Percentiles rank a stretch among this genome's conserved stretches.
These are phyloP conservation scores for Cnidoscolus chayamansa DNA, from an alignment of 441 rosid genomes.

Conservation along the genomic window DNA sequence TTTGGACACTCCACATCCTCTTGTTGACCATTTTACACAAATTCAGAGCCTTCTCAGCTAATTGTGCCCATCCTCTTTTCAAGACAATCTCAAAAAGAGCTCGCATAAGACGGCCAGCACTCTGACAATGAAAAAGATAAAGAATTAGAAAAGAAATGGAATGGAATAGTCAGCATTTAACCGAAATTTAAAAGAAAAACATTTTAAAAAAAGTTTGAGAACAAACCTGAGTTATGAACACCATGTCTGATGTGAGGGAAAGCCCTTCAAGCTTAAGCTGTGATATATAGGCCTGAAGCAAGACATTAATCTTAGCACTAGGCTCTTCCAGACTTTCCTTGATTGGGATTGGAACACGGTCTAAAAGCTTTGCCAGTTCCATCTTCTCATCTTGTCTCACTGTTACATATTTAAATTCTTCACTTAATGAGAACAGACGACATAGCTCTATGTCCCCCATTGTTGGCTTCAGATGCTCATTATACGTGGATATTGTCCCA, in stretches of 20 bases:
- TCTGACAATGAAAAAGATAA: slow-evolving; percentile 34
- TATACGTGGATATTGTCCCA: slow-evolving; percentile 88
- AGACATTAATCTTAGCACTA: slow-evolving; percentile 89
- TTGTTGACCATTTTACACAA: slow-evolving; percentile 85
- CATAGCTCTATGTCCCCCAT: slow-evolving; percentile 96
- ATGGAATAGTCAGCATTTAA: slow-evolving; percentile 10
- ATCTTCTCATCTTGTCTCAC: slow-evolving; percentile 98
- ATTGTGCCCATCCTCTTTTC: slow-evolving; percentile 92
- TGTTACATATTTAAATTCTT: slow-evolving; percentile 88
- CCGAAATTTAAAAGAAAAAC: slow-evolving; percentile 9
- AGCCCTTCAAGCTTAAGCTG: slow-evolving; percentile 96
- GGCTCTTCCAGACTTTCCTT: slow-evolving; percentile 97
- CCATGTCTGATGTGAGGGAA: slow-evolving; percentile 93
- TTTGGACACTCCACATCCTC: slow-evolving; percentile 98
- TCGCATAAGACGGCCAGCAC: slow-evolving; percentile 92
- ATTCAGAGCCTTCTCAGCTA: slow-evolving; percentile 87
- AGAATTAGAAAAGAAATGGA: slow-evolving; percentile 11
- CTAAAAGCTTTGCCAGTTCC: slow-evolving; percentile 92
- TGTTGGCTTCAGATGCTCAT: slow-evolving; percentile 90
- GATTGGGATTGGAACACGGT: slow-evolving; percentile 88
- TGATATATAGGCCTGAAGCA: slow-evolving; percentile 91
- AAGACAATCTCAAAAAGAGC: slow-evolving; percentile 88
- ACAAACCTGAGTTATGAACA: slow-evolving; percentile 83
- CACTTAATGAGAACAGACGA: slow-evolving; percentile 76
- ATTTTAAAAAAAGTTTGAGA: slow-evolving; percentile 10